Percentiles rank a stretch among this genome's conserved stretches.
These are phyloP conservation scores for Paradendryphiella salina DNA, from an alignment of 2,329 filamentous ascomycete genomes.

Conservation along the genomic window DNA sequence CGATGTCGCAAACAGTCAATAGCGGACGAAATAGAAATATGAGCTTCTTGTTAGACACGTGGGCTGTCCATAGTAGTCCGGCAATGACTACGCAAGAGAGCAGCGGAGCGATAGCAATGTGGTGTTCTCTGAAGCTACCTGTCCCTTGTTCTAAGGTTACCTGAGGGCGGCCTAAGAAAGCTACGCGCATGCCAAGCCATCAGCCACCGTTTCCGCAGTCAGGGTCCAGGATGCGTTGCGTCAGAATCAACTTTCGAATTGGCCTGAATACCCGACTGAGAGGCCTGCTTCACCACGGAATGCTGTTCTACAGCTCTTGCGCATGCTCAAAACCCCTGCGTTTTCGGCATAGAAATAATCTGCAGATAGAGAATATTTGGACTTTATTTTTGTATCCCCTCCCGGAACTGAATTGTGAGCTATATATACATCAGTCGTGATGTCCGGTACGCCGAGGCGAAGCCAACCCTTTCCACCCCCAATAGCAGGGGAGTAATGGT, in stretches of 20 bases:
- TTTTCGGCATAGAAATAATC: background rate
- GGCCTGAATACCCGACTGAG: background rate
- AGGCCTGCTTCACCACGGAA: background rate
- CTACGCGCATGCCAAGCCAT: conserved; percentile 28
- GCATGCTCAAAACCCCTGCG: background rate
- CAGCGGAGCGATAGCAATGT: conserved; percentile 22
- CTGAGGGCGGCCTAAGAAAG: conserved; percentile 15
- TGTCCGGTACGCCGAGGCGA: conserved; percentile 41
- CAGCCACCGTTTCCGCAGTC: conserved; percentile 8
- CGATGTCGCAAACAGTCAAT: conserved; percentile 7
- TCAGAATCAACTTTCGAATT: background rate
- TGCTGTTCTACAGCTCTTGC: background rate
- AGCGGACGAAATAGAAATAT: background rate
- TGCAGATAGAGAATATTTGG: background rate
- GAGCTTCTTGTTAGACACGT: background rate
- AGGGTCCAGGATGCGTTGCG: conserved; percentile 8
- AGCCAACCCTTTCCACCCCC: conserved; percentile 33
- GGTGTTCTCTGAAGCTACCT: conserved; percentile 31
- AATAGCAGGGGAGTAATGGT: conserved; percentile 38
- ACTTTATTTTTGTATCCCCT: conserved; percentile 16
- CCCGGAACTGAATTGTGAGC: conserved; percentile 15
- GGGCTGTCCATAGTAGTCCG: conserved; percentile 2
- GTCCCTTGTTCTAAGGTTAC: conserved; percentile 29
- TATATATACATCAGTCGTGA: conserved; percentile 43
- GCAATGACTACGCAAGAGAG: background rate